phyloP scores from a whole-genome alignment of 176 grass and related monocot genomes.

The Bonia amplexicaulis region DNA sequence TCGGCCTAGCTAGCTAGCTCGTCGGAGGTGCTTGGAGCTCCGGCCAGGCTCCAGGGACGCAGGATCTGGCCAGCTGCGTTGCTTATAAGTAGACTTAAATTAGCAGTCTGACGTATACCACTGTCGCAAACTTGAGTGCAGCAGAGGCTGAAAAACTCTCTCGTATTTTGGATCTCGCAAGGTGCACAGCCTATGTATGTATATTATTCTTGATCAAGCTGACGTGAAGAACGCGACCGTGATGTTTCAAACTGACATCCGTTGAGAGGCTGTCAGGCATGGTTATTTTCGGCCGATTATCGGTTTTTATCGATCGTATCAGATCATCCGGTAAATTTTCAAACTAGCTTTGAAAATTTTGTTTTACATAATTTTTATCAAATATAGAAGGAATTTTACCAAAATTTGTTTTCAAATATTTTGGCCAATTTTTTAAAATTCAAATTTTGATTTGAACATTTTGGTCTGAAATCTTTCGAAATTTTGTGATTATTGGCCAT shows the following conservation, averaged over 20 bases:
- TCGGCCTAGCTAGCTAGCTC: background rate
- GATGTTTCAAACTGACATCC: background rate
- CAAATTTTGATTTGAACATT: no score
- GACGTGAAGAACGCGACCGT: background rate
- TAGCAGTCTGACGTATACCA: background rate
- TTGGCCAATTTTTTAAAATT: no score
- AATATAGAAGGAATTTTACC: no score
- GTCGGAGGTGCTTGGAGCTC: background rate
- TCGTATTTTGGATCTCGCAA: background rate
- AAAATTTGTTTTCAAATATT: no score
- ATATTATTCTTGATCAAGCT: background rate
- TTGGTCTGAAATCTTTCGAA: no score
- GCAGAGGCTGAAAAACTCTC: background rate
- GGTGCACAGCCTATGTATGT: no score
- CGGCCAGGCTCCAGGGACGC: constrained; percentile 1
- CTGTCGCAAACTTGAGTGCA: background rate
- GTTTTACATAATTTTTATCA: no score
- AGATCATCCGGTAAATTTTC: no score
- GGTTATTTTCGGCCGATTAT: no score
- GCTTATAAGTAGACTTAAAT: constrained; percentile 32
- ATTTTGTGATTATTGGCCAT: no score
- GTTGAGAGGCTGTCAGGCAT: background rate
- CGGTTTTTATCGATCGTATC: no score
- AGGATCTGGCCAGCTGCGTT: constrained; percentile 23
- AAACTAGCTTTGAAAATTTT: no score